Evolutionary conservation across 805 yeast species (phyloP).

Genomic region (Blastobotrys chiropterorum): DNA sequence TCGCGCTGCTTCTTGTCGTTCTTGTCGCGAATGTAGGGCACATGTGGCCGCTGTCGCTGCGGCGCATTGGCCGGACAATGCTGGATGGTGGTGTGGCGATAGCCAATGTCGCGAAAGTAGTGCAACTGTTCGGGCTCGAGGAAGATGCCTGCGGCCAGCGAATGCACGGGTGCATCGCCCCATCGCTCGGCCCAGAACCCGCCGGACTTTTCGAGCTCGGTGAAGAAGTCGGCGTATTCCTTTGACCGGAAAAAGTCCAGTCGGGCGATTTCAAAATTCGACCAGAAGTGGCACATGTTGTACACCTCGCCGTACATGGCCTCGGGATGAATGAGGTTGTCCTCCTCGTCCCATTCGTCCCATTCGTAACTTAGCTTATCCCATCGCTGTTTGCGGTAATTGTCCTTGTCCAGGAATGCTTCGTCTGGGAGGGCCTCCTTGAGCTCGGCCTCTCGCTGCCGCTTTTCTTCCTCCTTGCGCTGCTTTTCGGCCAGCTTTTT

Average conservation of each 20-base stretch:
- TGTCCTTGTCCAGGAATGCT: constrained; percentile 10
- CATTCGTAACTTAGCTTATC: constrained; percentile 14
- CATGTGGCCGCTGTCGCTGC: constrained; percentile 38
- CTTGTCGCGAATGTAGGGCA: constrained; percentile 33
- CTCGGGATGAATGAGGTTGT: constrained; percentile 40
- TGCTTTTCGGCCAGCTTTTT: constrained; percentile 16
- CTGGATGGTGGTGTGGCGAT: constrained; percentile 68
- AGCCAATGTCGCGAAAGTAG: constrained; percentile 90
- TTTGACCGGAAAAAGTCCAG: constrained; percentile 66
- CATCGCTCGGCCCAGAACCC: constrained; percentile 91
- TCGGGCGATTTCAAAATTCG: constrained; percentile 87
- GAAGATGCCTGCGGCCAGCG: constrained; percentile 76
- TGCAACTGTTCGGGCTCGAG: constrained; percentile 67
- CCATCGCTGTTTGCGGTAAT: constrained; percentile 8
- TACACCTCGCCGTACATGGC: constrained; percentile 61
- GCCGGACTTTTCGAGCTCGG: constrained; percentile 60
- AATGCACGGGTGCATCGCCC: constrained; percentile 97
- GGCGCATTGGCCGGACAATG: constrained; percentile 78
- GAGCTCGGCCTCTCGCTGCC: constrained; percentile 7
- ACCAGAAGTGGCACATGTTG: constrained; percentile 85
- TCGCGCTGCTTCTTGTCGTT: constrained; percentile 27
- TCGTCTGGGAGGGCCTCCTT: constrained; percentile 16
- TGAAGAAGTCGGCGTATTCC: constrained; percentile 60
- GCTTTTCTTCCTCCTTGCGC: constrained; percentile 27
- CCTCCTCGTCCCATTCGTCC: constrained; percentile 25